Conservation (phyloP, 2,329 filamentous ascomycete genomes). For the Dendrostoma leiphaemia region DNA sequence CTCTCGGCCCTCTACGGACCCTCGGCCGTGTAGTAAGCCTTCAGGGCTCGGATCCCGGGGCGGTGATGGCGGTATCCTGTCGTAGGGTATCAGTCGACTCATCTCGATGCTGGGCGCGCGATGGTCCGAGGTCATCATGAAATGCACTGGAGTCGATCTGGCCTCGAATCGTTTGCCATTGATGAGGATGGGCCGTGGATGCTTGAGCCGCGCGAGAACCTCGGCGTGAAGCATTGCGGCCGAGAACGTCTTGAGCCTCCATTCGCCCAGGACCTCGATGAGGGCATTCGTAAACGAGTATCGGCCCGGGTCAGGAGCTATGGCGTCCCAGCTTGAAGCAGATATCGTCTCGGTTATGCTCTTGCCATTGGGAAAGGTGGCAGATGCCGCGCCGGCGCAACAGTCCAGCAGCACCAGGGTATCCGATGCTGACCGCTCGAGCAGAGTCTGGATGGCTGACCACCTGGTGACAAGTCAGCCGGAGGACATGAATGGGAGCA, state of each 20-base stretch:
- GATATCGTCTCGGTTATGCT: constrained; percentile 63
- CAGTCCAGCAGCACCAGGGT: constrained; percentile 58
- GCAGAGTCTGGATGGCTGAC: constrained; percentile 59
- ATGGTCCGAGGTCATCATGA: constrained; percentile 63
- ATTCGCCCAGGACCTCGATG: constrained; percentile 58
- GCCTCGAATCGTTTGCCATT: constrained; percentile 58
- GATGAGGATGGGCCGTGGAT: constrained; percentile 55
- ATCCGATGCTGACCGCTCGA: constrained; percentile 57
- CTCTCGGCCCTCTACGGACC: constrained; percentile 13
- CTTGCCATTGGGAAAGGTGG: constrained; percentile 55
- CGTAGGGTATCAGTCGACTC: constrained; percentile 35
- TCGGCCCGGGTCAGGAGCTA: constrained; percentile 56
- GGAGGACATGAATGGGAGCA: constrained; percentile 11
- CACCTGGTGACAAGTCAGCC: constrained; percentile 35
- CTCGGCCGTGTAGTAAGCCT: constrained; percentile 17
- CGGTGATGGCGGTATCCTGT: constrained; percentile 35
- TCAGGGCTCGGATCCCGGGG: constrained; percentile 26
- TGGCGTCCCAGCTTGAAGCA: constrained; percentile 61
- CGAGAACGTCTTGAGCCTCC: constrained; percentile 53
- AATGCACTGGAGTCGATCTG: constrained; percentile 58
- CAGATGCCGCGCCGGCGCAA: constrained; percentile 58
- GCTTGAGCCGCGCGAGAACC: constrained; percentile 57
- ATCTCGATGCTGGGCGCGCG: constrained; percentile 58
- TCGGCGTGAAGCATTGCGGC: constrained; percentile 62
- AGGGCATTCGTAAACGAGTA: constrained; percentile 60